Evolutionary conservation across 139 green algal genomes (phyloP).

Genomic region (Tetradesmus obliquus): DNA sequence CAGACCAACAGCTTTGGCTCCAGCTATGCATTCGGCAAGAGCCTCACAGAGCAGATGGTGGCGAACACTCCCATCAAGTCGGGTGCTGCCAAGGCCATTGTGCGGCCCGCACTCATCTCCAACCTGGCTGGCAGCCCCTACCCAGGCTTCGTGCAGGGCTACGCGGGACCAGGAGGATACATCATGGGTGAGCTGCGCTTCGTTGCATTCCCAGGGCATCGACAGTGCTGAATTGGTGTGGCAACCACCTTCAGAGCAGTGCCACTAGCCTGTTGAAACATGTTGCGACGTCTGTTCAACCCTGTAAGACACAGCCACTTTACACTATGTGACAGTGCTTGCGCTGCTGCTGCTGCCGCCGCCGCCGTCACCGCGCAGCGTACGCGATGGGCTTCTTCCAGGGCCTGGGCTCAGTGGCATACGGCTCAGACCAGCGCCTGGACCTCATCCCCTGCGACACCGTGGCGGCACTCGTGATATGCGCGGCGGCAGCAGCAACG

Average conservation of each 20-base stretch:
- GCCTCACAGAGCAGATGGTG: constrained; percentile 54
- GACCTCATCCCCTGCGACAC: constrained; percentile 29
- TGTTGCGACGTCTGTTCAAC: no score
- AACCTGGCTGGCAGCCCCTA: constrained; percentile 37
- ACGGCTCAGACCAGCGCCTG: background rate
- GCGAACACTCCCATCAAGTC: background rate
- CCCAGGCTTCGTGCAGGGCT: constrained; percentile 18
- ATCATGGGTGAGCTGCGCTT: background rate
- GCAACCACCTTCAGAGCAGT: no score
- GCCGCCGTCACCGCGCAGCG: background rate
- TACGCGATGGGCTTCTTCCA: constrained; percentile 16
- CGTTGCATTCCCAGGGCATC: background rate
- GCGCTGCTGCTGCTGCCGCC: background rate
- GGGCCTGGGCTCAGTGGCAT: background rate
- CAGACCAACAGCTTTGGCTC: constrained; percentile 13
- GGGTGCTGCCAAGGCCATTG: constrained; percentile 13
- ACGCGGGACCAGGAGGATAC: background rate
- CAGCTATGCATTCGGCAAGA: constrained; percentile 26
- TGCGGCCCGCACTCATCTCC: constrained; percentile 49
- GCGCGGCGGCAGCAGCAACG: background rate
- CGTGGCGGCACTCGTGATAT: background rate
- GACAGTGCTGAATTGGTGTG: no score
- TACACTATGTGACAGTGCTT: no score
- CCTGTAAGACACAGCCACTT: no score
- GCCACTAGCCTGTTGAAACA: no score